Base-by-base conservation (phyloP, 2,329 filamentous ascomycete species). In the Cordyceps cateniannulata region DNA sequence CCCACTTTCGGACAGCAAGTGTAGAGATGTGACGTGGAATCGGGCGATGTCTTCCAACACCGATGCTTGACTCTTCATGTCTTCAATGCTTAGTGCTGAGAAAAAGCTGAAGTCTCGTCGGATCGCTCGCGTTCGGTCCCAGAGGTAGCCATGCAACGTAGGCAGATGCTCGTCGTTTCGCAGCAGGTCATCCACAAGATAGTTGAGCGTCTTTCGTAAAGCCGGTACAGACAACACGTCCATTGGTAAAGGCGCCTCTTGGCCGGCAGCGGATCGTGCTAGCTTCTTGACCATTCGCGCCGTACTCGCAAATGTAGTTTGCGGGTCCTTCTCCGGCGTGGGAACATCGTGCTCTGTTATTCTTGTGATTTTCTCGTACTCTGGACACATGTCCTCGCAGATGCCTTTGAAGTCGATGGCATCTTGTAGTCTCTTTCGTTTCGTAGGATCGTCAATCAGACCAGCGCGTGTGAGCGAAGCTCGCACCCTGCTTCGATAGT, bases 31-130 rank as follows among this genome's bases (percentile, higher is more conserved):
- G 45, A 86, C 85, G 69, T 89, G 86, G 62, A 89, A 88, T 57
- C 86, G 80, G 14, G 84, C 80, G 61, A 89, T 87, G 25, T 81
- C 84, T 68, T 89, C 86, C 24, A 88, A 75, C 42, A 85, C 85
- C 67, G 86, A 85, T 10, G 88, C 78, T 64, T 87, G 80, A 22
- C 81, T 78, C 27, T 76, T 77, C 68, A 85, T 78, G 65, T 88
- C 85, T 2, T 82, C 77, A 2, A 77, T 69, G 3, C 76, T 80
- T 72, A 88, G 79, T 57, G 80, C 79, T 4, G 85, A 85, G 63
- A 89, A 85, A 62, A 88, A 87, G 20, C 85, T 84, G 66, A 89
- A 87, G 68, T 89, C 86, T 63, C 86, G 82, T 25, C 86, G 83
- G 61, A 89, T 85, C 9, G 85, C 85, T 61, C 86, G 77, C 24